These are phyloP conservation scores for Rosa rugosa DNA, from an alignment of 306 rosid species.

Conservation along the genomic window DNA sequence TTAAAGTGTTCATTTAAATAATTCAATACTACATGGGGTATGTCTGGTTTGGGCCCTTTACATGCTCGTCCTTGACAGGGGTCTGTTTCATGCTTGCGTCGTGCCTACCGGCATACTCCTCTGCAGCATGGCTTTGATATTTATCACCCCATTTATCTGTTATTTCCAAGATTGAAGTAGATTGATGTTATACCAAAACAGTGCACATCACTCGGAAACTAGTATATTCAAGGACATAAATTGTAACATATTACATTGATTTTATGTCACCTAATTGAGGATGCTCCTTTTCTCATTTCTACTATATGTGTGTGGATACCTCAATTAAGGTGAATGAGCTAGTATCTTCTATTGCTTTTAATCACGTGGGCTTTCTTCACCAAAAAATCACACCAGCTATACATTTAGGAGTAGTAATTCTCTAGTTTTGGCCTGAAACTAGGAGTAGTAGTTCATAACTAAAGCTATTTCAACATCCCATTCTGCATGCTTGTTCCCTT, in stretches of 20 bases:
- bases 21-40: not conserved
- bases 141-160: not conserved
- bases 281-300: not conserved
- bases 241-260: not conserved
- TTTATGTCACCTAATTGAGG: not conserved
- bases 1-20: not conserved
- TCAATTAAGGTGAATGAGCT: not conserved
- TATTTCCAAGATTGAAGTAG: not conserved
- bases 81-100: not conserved
- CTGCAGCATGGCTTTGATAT: not conserved
- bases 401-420: not conserved
- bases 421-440: not conserved
- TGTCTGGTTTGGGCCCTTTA: not conserved
- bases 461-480: not conserved
- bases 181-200: not conserved
- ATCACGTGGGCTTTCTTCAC: not conserved
- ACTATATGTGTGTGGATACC: not conserved
- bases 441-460: not conserved
- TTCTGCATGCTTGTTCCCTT: not conserved
- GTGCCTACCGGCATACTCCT: not conserved
- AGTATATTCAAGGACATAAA: not conserved
- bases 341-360: not conserved
- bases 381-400: not conserved
- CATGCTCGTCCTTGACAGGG: not conserved
- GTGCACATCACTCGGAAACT: not conserved